These are phyloP conservation scores for Purpureocillium takamizusanense DNA, from an alignment of 2,329 filamentous ascomycete species.

Conservation along the genomic window DNA sequence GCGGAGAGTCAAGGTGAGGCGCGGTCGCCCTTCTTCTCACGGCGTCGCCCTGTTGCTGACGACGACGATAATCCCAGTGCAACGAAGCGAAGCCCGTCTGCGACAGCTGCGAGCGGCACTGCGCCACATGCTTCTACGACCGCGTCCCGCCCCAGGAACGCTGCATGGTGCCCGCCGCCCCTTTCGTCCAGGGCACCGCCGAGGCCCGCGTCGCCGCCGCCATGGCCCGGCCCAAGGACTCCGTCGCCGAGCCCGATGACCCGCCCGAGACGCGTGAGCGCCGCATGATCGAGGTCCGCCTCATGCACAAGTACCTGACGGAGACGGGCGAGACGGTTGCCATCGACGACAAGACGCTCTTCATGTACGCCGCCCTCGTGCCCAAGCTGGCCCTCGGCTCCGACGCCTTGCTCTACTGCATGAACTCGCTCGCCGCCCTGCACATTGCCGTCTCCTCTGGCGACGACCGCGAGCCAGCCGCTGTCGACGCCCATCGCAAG, in stretches of 20 bases:
- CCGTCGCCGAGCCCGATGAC: constrained; percentile 3
- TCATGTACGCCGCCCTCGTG: constrained; percentile 5
- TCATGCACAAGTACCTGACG: constrained; percentile 11
- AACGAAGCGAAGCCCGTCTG: constrained; percentile 11
- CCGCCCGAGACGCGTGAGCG: constrained; percentile 8
- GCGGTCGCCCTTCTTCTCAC: too few relatives aligned
- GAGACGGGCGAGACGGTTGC: constrained; percentile 6
- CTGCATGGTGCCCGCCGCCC: constrained; percentile 2
- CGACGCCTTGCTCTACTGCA: constrained; percentile 10
- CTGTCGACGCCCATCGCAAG: constrained; percentile 6
- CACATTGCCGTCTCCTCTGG: constrained; percentile 4
- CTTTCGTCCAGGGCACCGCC: constrained; percentile 4
- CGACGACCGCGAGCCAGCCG: constrained; percentile 4
- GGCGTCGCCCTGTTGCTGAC: neutral
- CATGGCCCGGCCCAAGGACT: neutral
- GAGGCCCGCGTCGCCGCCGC: constrained; percentile 4
- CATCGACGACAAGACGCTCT: constrained; percentile 8
- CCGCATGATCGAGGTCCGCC: constrained; percentile 7
- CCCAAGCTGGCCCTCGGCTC: constrained; percentile 8
- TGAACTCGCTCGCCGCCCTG: constrained; percentile 10
- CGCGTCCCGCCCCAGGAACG: constrained; percentile 4
- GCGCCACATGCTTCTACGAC: constrained; percentile 10
- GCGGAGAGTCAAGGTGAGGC: constrained; percentile 9
- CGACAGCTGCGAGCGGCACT: constrained; percentile 8
- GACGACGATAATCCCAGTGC: constrained; percentile 3